A percentile compares a stretch with the other conserved stretches of the same genome.
Conservation (phyloP, 2,329 filamentous ascomycete genomes). For the Calonectria pseudoreteaudii region DNA sequence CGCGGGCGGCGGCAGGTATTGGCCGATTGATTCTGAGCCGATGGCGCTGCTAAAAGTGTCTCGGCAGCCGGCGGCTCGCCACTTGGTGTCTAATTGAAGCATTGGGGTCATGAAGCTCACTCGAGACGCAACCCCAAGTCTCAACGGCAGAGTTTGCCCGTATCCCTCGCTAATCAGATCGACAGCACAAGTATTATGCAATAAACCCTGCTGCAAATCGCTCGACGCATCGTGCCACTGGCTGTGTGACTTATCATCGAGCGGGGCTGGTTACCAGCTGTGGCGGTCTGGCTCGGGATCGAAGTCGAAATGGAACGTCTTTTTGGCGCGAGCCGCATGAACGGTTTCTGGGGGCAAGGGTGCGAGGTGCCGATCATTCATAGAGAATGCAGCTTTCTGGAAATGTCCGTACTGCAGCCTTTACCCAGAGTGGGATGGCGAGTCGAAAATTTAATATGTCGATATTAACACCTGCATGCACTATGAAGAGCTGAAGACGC, state of each 20-base stretch:
- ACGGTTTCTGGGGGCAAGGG: slow-evolving; percentile 4
- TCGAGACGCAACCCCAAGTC: neutral
- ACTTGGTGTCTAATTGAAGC: neutral
- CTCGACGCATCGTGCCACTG: neutral
- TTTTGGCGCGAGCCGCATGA: slow-evolving; percentile 11
- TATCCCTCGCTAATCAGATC: neutral
- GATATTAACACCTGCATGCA: neutral
- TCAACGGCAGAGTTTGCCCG: neutral
- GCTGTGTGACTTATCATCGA: neutral
- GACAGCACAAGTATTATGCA: neutral
- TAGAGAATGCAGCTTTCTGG: neutral
- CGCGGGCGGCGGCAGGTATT: neutral
- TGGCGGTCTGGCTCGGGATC: slow-evolving; percentile 15
- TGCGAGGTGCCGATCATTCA: slow-evolving; percentile 4
- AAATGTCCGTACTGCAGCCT: neutral
- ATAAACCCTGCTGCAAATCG: neutral
- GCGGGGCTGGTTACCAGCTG: slow-evolving; percentile 11
- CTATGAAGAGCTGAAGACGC: neutral
- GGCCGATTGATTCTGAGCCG: slow-evolving; percentile 1
- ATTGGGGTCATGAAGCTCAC: neutral
- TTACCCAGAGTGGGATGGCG: neutral
- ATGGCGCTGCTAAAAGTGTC: neutral
- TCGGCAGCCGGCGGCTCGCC: neutral
- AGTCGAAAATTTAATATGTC: neutral
- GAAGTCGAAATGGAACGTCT: neutral